Conservation (phyloP, 306 rosid genomes). For the Ochetophila trinervis region DNA sequence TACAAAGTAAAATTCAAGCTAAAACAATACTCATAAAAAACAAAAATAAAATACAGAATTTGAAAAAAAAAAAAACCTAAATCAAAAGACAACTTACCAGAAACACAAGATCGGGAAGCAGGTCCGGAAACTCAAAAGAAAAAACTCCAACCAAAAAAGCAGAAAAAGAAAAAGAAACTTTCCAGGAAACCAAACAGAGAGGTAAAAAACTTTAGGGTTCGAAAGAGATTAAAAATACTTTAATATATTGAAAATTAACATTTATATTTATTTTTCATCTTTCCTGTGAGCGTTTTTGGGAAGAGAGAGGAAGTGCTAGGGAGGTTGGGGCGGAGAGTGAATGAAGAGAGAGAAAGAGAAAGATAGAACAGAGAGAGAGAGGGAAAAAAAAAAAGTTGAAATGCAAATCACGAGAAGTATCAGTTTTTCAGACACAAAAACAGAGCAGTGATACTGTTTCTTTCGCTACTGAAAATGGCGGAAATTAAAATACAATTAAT, state of each 20-base stretch:
- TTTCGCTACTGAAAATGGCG: constrained; percentile 34
- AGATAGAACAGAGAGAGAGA: constrained; percentile 13
- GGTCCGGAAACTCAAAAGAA: neutral
- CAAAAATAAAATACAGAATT: neutral
- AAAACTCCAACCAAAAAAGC: neutral
- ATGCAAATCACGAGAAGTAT: constrained; percentile 65
- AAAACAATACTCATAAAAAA: neutral
- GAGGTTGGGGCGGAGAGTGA: constrained; percentile 19
- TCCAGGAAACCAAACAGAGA: no score
- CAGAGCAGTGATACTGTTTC: constrained; percentile 2
- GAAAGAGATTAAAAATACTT: no score
- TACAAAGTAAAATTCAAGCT: neutral
- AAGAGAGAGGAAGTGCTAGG: constrained; percentile 25
- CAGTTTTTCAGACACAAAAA: constrained; percentile 26
- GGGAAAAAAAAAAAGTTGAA: constrained; percentile 27
- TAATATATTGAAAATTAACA: neutral
- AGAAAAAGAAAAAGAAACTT: neutral
- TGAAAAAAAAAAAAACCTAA: neutral
- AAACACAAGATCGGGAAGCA: neutral
- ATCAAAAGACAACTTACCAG: neutral
- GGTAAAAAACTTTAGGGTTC: no score
- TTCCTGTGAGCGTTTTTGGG: neutral
- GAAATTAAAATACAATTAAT: neutral
- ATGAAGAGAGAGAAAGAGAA: constrained; percentile 29
- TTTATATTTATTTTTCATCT: neutral